Conservation (phyloP, 1,139 yeast species). For the Spathaspora sp. region DNA sequence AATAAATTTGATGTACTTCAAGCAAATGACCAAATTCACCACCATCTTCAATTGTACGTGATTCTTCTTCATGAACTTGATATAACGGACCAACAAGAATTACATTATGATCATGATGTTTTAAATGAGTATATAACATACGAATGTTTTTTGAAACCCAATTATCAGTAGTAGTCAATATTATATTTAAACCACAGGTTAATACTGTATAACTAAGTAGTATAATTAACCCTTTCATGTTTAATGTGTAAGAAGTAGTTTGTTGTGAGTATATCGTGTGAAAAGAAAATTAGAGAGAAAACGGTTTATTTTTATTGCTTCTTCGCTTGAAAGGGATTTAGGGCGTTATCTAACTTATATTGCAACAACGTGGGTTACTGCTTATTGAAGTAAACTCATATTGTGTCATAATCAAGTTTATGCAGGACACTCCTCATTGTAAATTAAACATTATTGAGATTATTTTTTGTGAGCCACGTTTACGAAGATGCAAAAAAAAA, state of each 20-base stretch:
- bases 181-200: conserved; percentile 24
- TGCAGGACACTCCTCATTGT: background rate
- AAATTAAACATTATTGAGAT: background rate
- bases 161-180: conserved; percentile 37
- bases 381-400: background rate
- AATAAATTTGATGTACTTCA: conserved; percentile 33
- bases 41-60: conserved; percentile 19
- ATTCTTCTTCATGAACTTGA: conserved; percentile 11
- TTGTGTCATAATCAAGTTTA: background rate
- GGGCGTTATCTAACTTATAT: background rate
- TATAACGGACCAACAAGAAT: conserved; percentile 34
- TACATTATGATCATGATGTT: conserved; percentile 28
- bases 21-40: conserved; percentile 39
- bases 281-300: background rate
- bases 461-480: conserved; percentile 1
- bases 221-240: background rate
- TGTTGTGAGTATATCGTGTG: background rate
- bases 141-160: conserved; percentile 41
- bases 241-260: too few relatives aligned
- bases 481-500: background rate
- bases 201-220: background rate
- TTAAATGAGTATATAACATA: conserved; percentile 25
- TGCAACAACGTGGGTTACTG: background rate
- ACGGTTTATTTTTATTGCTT: background rate
- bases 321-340: background rate